Evolutionary conservation across 2,329 filamentous ascomycete genomes (phyloP).

Genomic region (Endothia cerciana): DNA sequence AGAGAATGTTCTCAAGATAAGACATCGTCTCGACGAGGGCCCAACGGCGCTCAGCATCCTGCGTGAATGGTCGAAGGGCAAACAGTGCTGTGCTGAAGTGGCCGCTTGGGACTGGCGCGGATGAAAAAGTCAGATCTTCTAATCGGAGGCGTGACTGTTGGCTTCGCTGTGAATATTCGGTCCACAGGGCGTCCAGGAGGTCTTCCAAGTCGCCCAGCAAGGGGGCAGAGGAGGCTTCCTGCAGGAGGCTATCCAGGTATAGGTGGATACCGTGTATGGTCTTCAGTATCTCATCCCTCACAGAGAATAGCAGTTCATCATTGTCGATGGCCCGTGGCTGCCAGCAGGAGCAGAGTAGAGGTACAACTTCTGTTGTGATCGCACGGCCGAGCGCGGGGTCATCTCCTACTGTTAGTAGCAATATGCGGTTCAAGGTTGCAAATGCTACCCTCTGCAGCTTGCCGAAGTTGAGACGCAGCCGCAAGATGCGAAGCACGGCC

Average conservation of each 20-base stretch:
- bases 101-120: conserved; percentile 46
- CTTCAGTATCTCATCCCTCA: conserved; percentile 79
- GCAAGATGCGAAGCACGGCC: conserved; percentile 64
- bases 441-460: conserved; percentile 74
- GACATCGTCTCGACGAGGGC: conserved; percentile 62
- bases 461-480: conserved; percentile 33
- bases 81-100: conserved; percentile 56
- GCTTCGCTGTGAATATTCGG: conserved; percentile 75
- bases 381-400: conserved; percentile 64
- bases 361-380: conserved; percentile 65
- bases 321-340: conserved; percentile 66
- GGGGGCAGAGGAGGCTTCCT: conserved; percentile 44
- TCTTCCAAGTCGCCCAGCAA: conserved; percentile 59
- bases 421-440: conserved; percentile 71
- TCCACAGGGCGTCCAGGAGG: conserved; percentile 72
- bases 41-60: conserved; percentile 63
- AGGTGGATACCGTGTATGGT: conserved; percentile 69
- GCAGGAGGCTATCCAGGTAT: conserved; percentile 62
- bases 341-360: conserved; percentile 79
- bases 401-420: conserved; percentile 70
- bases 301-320: conserved; percentile 61
- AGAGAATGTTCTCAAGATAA: conserved; percentile 56
- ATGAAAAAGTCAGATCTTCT: conserved; percentile 70
- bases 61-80: conserved; percentile 56
- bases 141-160: conserved; percentile 75